Conservation (phyloP, 202 grass and related monocot genomes). For the Musa balbisiana region DNA sequence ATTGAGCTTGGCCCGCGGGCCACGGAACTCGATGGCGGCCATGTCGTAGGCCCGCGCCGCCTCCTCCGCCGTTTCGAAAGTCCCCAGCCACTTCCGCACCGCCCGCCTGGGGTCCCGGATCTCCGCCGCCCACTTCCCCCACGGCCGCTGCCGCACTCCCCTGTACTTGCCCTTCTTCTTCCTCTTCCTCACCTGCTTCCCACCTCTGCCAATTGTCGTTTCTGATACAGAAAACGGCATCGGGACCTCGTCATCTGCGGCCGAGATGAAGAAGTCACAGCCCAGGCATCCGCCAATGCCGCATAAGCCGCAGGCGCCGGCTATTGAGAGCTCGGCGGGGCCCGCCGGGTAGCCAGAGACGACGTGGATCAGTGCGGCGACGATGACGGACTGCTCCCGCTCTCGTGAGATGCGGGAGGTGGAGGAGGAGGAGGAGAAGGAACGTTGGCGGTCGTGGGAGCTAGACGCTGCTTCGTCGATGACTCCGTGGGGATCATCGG, state of each 20-base stretch:
- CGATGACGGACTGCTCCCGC: constrained; percentile 23
- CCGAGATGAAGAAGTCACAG: neutral
- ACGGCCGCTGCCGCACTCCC: neutral
- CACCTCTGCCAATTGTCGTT: neutral
- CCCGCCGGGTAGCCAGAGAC: constrained; percentile 47
- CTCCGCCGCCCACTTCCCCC: too few relatives aligned
- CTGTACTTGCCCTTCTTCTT: constrained; percentile 21
- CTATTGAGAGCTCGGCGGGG: too few relatives aligned
- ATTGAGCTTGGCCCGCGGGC: constrained; percentile 51
- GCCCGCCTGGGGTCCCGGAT: constrained; percentile 16
- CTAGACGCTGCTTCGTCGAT: too few relatives aligned
- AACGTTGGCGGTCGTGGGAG: too few relatives aligned
- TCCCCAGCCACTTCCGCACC: constrained; percentile 61
- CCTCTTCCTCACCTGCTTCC: neutral
- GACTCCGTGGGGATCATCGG: too few relatives aligned
- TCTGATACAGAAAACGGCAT: neutral
- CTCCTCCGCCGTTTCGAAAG: constrained; percentile 43
- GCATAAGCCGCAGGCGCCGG: neutral
- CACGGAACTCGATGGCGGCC: constrained; percentile 51
- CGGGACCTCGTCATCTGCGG: neutral
- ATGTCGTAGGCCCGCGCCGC: constrained; percentile 39
- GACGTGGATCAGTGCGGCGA: constrained; percentile 60
- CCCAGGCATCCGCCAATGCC: neutral
- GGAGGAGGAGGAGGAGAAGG: too few relatives aligned
- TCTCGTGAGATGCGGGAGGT: neutral